phyloP scores from a whole-genome alignment of 2,329 filamentous ascomycete species.

The Gliomastix tumulicola region DNA sequence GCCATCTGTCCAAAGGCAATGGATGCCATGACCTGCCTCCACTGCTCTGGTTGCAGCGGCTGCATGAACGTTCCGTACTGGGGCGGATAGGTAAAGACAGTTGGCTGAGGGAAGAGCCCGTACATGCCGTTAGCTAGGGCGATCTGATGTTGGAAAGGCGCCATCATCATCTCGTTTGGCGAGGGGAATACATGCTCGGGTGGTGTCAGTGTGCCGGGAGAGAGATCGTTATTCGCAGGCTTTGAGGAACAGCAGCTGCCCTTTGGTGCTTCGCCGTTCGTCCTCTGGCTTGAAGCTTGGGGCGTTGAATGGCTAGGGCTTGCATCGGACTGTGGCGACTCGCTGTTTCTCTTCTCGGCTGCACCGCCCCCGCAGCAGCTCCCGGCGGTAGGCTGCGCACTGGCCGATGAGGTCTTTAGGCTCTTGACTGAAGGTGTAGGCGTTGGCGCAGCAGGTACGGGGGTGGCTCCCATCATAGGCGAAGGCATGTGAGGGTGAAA shows the following conservation, averaged over 20 bases:
- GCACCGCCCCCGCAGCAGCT: too few relatives aligned
- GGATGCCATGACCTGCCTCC: slow-evolving; percentile 38
- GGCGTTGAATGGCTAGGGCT: too few relatives aligned
- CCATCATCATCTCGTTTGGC: slow-evolving; percentile 19
- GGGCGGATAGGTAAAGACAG: slow-evolving; percentile 44
- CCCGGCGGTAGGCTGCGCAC: too few relatives aligned
- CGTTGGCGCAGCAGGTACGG: too few relatives aligned
- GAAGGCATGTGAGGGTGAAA: slow-evolving; percentile 20
- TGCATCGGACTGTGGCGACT: too few relatives aligned
- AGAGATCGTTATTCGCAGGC: background rate
- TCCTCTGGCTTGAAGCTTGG: background rate
- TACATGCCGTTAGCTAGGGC: slow-evolving; percentile 30
- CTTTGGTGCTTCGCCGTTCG: slow-evolving; percentile 1
- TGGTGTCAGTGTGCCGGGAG: background rate
- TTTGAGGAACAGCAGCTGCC: slow-evolving; percentile 25
- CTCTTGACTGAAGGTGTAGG: too few relatives aligned
- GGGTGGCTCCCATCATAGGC: slow-evolving; percentile 11
- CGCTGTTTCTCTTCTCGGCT: too few relatives aligned
- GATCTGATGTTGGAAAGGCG: slow-evolving; percentile 25
- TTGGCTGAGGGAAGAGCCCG: slow-evolving; percentile 32
- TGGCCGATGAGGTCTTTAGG: too few relatives aligned
- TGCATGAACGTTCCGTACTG: slow-evolving; percentile 48
- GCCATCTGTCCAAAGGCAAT: slow-evolving; percentile 26
- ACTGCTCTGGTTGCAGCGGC: slow-evolving; percentile 46
- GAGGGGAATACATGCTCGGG: background rate